These are phyloP conservation scores for Nakazawaea wickerhamii DNA, from an alignment of 805 yeast genomes.

Conservation along the genomic window DNA sequence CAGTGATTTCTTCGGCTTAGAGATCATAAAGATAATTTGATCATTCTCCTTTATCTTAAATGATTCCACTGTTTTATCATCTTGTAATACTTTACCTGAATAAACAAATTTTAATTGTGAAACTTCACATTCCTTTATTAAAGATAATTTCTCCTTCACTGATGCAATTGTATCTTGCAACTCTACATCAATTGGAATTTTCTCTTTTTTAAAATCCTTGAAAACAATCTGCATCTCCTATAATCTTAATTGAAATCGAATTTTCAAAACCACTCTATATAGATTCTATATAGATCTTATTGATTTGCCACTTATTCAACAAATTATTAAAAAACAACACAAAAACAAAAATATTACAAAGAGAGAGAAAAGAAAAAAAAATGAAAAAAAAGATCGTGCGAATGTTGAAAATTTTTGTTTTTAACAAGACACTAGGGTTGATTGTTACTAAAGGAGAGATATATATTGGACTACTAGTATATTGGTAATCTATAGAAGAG, in stretches of 20 bases:
- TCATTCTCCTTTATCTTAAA: constrained; percentile 80
- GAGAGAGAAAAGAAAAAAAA: neutral
- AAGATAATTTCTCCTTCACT: constrained; percentile 72
- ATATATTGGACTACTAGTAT: too few relatives aligned
- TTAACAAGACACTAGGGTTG: too few relatives aligned
- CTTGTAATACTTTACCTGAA: constrained; percentile 83
- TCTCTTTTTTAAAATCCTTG: constrained; percentile 91
- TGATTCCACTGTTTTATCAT: constrained; percentile 66
- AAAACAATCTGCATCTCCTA: constrained; percentile 66
- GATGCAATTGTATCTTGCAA: constrained; percentile 52
- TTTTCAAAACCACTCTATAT: too few relatives aligned
- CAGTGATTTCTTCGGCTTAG: constrained; percentile 41
- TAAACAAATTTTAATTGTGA: constrained; percentile 83
- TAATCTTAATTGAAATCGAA: too few relatives aligned
- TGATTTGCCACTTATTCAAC: constrained; percentile 2
- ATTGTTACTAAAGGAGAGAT: too few relatives aligned
- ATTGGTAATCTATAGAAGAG: neutral
- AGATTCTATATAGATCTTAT: too few relatives aligned
- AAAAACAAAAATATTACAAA: neutral
- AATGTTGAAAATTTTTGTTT: constrained; percentile 1
- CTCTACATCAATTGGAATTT: constrained; percentile 74
- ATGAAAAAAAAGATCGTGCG: constrained; percentile 1
- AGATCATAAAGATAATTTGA: constrained; percentile 88
- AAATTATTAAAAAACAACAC: neutral
- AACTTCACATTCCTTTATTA: constrained; percentile 60